Base-by-base conservation (phyloP, 2,329 filamentous ascomycete genomes). In the Fragosphaeria purpurea region DNA sequence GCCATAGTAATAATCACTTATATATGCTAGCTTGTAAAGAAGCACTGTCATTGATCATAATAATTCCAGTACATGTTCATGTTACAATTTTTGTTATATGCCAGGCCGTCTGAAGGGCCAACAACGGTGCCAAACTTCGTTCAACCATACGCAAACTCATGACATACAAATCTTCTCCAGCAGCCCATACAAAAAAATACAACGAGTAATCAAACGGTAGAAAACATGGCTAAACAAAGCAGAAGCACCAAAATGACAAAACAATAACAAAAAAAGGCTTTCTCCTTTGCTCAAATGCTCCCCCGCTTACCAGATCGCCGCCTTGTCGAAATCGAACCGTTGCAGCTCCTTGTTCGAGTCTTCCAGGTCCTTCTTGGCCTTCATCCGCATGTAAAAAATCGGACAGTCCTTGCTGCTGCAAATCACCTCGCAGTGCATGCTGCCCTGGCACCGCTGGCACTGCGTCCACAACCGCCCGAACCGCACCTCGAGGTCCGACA, bases 371-470 rank as follows among this genome's bases (percentile, higher is more conserved):
- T 98, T 98, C 78, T 96, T 95, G 35, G 91, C 91, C 76, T 98
- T 98, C 93, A 98, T 98, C 5, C 93, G 83, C 93, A 98, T 98
- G 67, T 98, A 98, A 68, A 98, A 98, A 62, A 98, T 98, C 1
- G 93, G 93, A 64, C 93, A 98, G 72, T 98, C 93, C 66, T 89
- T 86, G 65, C 85, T 91, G 56, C 85, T 90, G 72, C 93, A 98
- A 59, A 98, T 97, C 50, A 98, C 94, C 67, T 98, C 93, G 66
- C 88, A 93, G 70, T 98, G 93, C 78, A 98, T 86, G 71, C 89
- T 96, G 50, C 90, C 93, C 71, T 98, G 93, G 66, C 93, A 98
- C 41, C 93, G 77, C 71, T 98, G 93, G 65, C 93, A 98, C 68
- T 98, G 93, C 46, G 93, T 98, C 93, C 93, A 98, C 47, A 98